Evolutionary conservation across 768 basidiomycete species (phyloP).

Genomic region (Hericium rajendrae): DNA sequence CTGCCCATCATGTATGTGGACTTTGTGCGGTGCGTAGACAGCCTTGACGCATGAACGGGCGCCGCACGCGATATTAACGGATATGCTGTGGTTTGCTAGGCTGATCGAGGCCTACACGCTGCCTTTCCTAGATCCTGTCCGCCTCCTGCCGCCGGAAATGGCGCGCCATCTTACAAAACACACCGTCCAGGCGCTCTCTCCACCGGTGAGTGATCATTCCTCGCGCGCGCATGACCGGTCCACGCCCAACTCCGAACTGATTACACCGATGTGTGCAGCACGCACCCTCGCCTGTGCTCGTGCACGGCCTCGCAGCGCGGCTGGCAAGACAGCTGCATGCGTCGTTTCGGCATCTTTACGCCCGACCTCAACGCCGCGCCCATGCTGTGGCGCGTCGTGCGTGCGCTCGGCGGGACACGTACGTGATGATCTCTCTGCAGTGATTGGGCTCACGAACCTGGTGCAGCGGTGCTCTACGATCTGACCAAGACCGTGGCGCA

Average conservation of each 20-base stretch:
- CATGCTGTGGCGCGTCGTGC: conserved; percentile 67
- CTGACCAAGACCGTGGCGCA: conserved; percentile 52
- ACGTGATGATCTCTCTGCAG: conserved; percentile 22
- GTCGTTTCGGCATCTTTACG: conserved; percentile 46
- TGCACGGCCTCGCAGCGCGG: conserved; percentile 55
- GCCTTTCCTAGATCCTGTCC: conserved; percentile 70
- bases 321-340: conserved; percentile 49
- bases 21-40: conserved; percentile 48
- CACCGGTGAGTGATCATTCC: conserved; percentile 40
- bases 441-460: conserved; percentile 8
- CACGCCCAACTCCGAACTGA: neutral
- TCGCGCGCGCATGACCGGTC: neutral
- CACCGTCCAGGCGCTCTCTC: conserved; percentile 55
- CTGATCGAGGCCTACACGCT: conserved; percentile 66
- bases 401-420: conserved; percentile 68
- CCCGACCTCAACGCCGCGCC: conserved; percentile 73
- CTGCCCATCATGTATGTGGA: conserved; percentile 71
- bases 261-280: conserved; percentile 25
- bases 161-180: conserved; percentile 65
- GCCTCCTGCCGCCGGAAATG: conserved; percentile 52
- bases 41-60: neutral
- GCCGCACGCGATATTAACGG: neutral
- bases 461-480: conserved; percentile 52
- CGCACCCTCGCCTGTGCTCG: conserved; percentile 43
- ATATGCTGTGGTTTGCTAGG: conserved; percentile 26